Base-by-base conservation (phyloP, 805 yeast genomes). In the Metschnikowia gelsemii region DNA sequence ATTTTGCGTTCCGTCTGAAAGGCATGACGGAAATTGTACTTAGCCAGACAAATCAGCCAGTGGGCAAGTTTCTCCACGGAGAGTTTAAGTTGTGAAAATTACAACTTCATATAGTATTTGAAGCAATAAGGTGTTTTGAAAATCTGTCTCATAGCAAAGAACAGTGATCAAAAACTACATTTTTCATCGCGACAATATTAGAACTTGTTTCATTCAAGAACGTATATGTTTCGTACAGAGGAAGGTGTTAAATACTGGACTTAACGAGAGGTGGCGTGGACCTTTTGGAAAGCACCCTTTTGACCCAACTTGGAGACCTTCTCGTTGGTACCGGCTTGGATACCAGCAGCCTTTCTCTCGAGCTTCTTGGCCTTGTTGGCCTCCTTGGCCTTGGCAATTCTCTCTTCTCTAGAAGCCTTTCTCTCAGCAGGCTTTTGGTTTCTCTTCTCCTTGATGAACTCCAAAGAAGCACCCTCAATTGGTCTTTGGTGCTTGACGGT, bases 401-500 rank as follows among this genome's bases (percentile, higher is more conserved):
- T 88, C 71, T 80, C 85, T 55, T 87, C 93, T 81, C 97, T 95
- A 72, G 88, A 84, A 63, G 96, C 96, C 82, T 89, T 87, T 83
- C 96, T 93, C 68, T 84, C 90, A 75, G 90, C 95, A 72, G 99
- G 96, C 79, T 89, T 88, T 72, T 80, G 77, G 64, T 86, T 68
- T 79, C 97, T 89, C 84, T 95, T 88, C 82, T 91, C 96, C 79
- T 87, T 91, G 80, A 93, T 93, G 71, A 89, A 84, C 60, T 93
- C 99, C 64, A 93, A 80, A 66, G 99, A 87, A 71, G 98, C 99
- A 83, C 99, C 99, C 60, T 91, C 98, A 71, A 93, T 84, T 57
- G 96, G 96, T 84, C 99, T 93, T 80, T 90, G 97, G 76, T 86
- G 82, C 86, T 93, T 93, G 76, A 90, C 95, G 67, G 96, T 73